Evolutionary conservation across 495 filamentous ascomycete genomes (phyloP).

Genomic region (Talaromyces wortmannii): DNA sequence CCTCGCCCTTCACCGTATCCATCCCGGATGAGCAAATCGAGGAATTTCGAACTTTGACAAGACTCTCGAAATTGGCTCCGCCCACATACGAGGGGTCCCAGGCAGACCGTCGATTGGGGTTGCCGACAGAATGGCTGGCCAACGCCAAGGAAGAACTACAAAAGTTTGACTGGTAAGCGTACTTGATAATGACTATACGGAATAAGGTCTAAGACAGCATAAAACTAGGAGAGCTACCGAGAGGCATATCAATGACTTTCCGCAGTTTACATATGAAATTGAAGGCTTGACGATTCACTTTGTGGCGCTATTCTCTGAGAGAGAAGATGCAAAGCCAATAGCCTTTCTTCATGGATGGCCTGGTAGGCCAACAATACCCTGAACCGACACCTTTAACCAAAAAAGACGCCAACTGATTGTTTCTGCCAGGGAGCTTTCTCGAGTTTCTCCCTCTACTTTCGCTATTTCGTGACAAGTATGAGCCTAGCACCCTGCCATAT

Average conservation of each 20-base stretch:
- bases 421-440: constrained; percentile 38
- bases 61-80: constrained; percentile 44
- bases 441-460: constrained; percentile 43
- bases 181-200: background rate
- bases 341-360: constrained; percentile 58
- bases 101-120: constrained; percentile 40
- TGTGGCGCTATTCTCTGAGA: constrained; percentile 52
- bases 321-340: constrained; percentile 52
- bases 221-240: constrained; percentile 41
- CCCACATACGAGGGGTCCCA: constrained; percentile 37
- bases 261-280: constrained; percentile 51
- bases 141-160: constrained; percentile 48
- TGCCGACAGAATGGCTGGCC: constrained; percentile 49
- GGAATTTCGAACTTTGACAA: constrained; percentile 42
- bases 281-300: constrained; percentile 53
- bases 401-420: background rate
- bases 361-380: constrained; percentile 18
- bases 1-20: constrained; percentile 30
- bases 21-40: constrained; percentile 38
- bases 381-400: too few relatives aligned
- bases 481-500: constrained; percentile 43
- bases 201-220: background rate
- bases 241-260: constrained; percentile 52
- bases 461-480: constrained; percentile 38
- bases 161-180: constrained; percentile 36